Evolutionary conservation across 2,329 filamentous ascomycete genomes (phyloP), one percentile per base, ranked within the genome.

Genomic region (Ceratocystis harringtonii): DNA sequence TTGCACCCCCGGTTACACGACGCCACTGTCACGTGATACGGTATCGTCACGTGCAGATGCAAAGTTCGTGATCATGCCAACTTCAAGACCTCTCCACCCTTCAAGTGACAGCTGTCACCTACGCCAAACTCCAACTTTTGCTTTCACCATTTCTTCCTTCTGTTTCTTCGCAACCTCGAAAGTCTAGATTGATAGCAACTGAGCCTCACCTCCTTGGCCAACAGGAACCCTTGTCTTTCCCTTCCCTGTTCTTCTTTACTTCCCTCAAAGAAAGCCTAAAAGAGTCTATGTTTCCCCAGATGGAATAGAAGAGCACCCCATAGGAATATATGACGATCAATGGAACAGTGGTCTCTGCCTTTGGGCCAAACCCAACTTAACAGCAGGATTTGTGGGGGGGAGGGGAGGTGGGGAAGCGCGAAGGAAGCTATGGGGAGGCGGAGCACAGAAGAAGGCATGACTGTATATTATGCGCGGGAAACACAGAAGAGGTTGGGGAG

Each of bases 381-480:
- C 50, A 44, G 52, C 3, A 66, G 57, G 41, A 65, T 60, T 63
- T 60, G 52, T 62, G 65, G 62, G 60, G 57, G 61, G 64, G 22
- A 22, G 22, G 22, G 22, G 22, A 25, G 52, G 22, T 28, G 43
- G 60, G 57, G 62, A 43, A 48, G 41, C n/a, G 22, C 25, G 17
- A 55, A 25, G 57, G 58, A 57, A 62, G 43, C 60, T 22, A 44
- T 50, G 44, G n/a, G 25, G 25, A 17, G 50, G 44, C 60, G 64
- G 41, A 63, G 50, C 28, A 58, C 36, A 44, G 52, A 62, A 52
- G 25, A 55, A 48, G 45, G n/a, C 44, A n/a, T 22, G 8, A 48
- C 6, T n/a, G 8, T 1, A 4, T n/a, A 22, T n/a, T 22, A 7
- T n/a, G 45, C 17, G 5, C 19, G 5, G 45, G n/a, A 48, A 48